phyloP scores from a whole-genome alignment of 2,329 filamentous ascomycete species.

The Fusarium floridanum region DNA sequence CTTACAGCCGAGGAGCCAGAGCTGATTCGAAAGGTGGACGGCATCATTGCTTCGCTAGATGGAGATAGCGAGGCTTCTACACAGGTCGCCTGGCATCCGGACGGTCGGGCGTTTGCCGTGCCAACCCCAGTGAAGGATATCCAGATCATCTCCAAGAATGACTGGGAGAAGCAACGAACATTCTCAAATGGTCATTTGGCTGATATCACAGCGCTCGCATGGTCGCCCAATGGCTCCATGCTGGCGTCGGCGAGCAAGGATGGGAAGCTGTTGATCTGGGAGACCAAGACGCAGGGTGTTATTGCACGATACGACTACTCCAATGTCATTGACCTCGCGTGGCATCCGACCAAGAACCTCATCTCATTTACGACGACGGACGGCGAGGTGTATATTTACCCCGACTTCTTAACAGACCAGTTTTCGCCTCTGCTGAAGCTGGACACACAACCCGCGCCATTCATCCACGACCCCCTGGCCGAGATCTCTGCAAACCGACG shows the following conservation, averaged over 20 bases:
- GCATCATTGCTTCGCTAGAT: conserved; percentile 84
- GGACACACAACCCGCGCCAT: conserved; percentile 80
- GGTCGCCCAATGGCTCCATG: conserved; percentile 95
- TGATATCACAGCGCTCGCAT: conserved; percentile 87
- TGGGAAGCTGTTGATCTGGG: conserved; percentile 84
- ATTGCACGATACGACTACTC: conserved; percentile 83
- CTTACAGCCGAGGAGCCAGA: conserved; percentile 82
- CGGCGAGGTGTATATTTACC: conserved; percentile 92
- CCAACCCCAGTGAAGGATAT: conserved; percentile 86
- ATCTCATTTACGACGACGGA: conserved; percentile 93
- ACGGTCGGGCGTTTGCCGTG: conserved; percentile 90
- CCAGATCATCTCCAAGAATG: conserved; percentile 86
- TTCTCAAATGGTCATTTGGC: conserved; percentile 86
- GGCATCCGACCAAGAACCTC: conserved; percentile 92
- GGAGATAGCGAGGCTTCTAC: conserved; percentile 80
- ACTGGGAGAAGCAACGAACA: conserved; percentile 87
- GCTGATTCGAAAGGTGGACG: conserved; percentile 86
- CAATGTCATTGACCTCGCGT: conserved; percentile 87
- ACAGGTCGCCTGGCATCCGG: conserved; percentile 89
- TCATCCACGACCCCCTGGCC: conserved; percentile 83
- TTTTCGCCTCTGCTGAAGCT: conserved; percentile 69
- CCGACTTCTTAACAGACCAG: conserved; percentile 74
- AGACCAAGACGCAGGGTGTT: conserved; percentile 86
- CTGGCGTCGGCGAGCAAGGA: conserved; percentile 79
- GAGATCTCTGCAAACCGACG: conserved; percentile 77